Evolutionary conservation across 352 stramenopile species (phyloP), one percentile per base, ranked within the genome.

Genomic region (Phytophthora vignae): DNA sequence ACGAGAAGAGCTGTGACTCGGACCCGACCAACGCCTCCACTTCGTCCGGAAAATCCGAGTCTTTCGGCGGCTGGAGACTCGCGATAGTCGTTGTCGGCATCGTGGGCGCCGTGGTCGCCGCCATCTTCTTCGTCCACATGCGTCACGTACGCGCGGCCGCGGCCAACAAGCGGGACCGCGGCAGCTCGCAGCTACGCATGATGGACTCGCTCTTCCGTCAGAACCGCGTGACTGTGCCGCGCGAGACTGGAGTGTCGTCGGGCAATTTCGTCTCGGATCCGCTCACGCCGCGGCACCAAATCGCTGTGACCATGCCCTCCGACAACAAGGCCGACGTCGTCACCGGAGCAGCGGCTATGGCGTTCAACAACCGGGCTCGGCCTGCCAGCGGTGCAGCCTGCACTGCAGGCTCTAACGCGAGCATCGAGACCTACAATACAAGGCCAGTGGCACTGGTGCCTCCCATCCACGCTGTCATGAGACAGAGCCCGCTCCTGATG

Each of bases 51-150:
- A 52, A 50, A 4, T 78, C 64, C 48, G 52, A 55, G 31, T 72
- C 76, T 21, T 75, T 83, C 36, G 64, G 73, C 17, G 69, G 70
- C 31, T 76, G 71, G 73, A 77, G 82, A 63, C 71, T 90, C 52
- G 72, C 55, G 46, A 25, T 88, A 1, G 81, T 91, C 48, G 69
- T 90, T 27, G 50, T 81, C 3, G 85, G 83, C 10, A 64, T 84
- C 19, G 73, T 93, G 19, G 79, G 63, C 2, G 71, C 63, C 9
- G 85, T 93, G 1, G 22, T 87, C 15, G 75, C 72, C 17, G 87
- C 80, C 27, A 67, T 93, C 27, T 81, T 90, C 71, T 90, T 91
- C 57, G 81, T 90, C 42, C 85, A 85, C 55, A 73, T 73, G 60
- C 74, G 63, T 17, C 71, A 84, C 53, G 73, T 77, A 10, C 75